Percentiles rank a stretch among this genome's conserved stretches.
These are phyloP conservation scores for Umbelopsis isabellina DNA, from an alignment of 192 early-diverging fungal species.

Conservation along the genomic window DNA sequence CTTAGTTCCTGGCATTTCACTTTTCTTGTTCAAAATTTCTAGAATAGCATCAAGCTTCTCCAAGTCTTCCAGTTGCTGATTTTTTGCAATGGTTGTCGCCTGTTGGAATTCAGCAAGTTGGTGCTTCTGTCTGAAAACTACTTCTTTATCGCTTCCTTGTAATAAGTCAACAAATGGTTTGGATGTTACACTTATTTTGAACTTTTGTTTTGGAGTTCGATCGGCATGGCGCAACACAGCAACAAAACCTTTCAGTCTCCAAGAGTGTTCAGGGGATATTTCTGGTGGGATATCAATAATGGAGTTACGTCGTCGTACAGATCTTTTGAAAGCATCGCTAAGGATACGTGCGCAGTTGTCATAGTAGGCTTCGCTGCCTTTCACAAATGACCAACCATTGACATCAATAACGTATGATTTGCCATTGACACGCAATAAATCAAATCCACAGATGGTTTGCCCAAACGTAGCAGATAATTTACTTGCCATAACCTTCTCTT, in stretches of 20 bases:
- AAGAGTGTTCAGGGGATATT: constrained; percentile 71
- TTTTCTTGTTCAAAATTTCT: constrained; percentile 83
- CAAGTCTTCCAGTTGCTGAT: constrained; percentile 55
- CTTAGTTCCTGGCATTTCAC: constrained; percentile 85
- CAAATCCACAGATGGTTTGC: constrained; percentile 95
- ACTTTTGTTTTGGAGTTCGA: constrained; percentile 96
- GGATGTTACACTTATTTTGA: constrained; percentile 81
- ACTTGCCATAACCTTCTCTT: constrained; percentile 80
- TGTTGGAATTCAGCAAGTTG: constrained; percentile 52
- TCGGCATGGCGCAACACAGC: constrained; percentile 95
- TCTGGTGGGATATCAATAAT: constrained; percentile 33
- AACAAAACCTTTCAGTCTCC: constrained; percentile 93
- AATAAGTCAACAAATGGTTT: constrained; percentile 74
- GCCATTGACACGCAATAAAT: constrained; percentile 83
- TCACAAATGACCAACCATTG: constrained; percentile 99
- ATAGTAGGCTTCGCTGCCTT: constrained; percentile 93
- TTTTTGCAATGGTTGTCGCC: constrained; percentile 61
- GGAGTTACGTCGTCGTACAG: constrained; percentile 35
- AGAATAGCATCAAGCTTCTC: constrained; percentile 63
- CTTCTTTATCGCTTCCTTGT: constrained; percentile 67
- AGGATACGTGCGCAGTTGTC: constrained; percentile 80
- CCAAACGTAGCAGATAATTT: constrained; percentile 81
- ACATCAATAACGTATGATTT: constrained; percentile 95
- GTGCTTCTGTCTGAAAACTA: constrained; percentile 74
- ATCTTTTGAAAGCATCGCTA: constrained; percentile 76